These are phyloP conservation scores for Sonneratia caseolaris DNA, from an alignment of 345 rosid species.

Conservation along the genomic window DNA sequence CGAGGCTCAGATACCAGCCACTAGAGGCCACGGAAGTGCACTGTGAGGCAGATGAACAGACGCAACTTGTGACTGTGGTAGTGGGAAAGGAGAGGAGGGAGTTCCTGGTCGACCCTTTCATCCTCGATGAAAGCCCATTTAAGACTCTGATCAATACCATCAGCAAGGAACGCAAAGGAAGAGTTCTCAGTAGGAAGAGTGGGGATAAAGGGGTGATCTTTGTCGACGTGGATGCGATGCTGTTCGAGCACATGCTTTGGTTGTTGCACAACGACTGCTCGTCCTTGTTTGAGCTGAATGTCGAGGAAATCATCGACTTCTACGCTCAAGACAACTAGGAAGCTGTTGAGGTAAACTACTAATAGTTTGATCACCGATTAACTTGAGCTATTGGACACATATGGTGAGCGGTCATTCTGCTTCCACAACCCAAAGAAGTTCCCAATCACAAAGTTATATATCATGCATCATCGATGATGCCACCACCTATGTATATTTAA, in stretches of 20 bases:
- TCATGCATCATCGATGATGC: background rate
- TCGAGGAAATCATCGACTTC: constrained; percentile 68
- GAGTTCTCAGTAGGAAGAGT: background rate
- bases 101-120: constrained; percentile 54
- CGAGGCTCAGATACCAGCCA: constrained; percentile 35
- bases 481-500: background rate
- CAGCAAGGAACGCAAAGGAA: constrained; percentile 6
- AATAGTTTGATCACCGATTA: background rate
- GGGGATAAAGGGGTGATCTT: constrained; percentile 29
- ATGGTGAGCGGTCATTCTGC: background rate
- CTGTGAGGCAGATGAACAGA: constrained; percentile 4
- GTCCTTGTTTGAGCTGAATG: constrained; percentile 58
- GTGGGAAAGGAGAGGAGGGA: constrained; percentile 73
- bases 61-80: constrained; percentile 41
- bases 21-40: constrained; percentile 7
- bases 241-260: constrained; percentile 94
- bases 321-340: constrained; percentile 50
- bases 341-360: background rate
- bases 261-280: constrained; percentile 60
- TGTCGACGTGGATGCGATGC: constrained; percentile 61
- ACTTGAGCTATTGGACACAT: background rate
- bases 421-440: background rate
- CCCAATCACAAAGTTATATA: background rate
- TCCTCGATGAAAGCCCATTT: constrained; percentile 63
- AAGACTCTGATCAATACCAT: constrained; percentile 36